These are phyloP conservation scores for Aspergillus bridgeri DNA, from an alignment of 495 filamentous ascomycete genomes.

Conservation along the genomic window DNA sequence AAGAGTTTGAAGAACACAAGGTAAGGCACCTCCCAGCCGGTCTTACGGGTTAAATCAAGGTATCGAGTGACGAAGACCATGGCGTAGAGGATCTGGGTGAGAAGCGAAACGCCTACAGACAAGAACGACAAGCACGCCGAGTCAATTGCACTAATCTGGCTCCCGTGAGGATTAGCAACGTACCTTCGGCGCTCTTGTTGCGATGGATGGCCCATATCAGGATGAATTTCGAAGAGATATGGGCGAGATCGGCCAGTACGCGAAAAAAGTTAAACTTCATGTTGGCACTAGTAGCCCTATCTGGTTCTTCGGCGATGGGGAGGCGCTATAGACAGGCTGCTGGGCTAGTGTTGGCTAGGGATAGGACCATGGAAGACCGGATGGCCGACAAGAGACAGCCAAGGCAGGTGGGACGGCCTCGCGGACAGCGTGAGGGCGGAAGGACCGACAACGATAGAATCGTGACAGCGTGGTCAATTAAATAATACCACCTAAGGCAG, in stretches of 20 bases:
- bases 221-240: constrained; percentile 81
- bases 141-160: constrained; percentile 11
- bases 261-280: constrained; percentile 66
- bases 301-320: neutral
- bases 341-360: neutral
- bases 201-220: constrained; percentile 88
- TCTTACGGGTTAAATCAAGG: constrained; percentile 64
- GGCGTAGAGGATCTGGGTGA: constrained; percentile 87
- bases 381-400: neutral
- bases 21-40: constrained; percentile 59
- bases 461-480: neutral
- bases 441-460: neutral
- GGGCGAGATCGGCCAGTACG: constrained; percentile 74
- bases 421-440: neutral
- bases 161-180: constrained; percentile 8
- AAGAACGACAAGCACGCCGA: neutral
- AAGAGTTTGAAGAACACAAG: constrained; percentile 75
- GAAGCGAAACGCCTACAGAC: constrained; percentile 77
- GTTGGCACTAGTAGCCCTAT: neutral
- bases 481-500: neutral
- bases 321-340: neutral
- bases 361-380: neutral
- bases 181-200: constrained; percentile 86
- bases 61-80: constrained; percentile 85
- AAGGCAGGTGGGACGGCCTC: neutral